Evolutionary conservation across 1,284 basidiomycete species (phyloP).

Genomic region (Leucoagaricus sp.): DNA sequence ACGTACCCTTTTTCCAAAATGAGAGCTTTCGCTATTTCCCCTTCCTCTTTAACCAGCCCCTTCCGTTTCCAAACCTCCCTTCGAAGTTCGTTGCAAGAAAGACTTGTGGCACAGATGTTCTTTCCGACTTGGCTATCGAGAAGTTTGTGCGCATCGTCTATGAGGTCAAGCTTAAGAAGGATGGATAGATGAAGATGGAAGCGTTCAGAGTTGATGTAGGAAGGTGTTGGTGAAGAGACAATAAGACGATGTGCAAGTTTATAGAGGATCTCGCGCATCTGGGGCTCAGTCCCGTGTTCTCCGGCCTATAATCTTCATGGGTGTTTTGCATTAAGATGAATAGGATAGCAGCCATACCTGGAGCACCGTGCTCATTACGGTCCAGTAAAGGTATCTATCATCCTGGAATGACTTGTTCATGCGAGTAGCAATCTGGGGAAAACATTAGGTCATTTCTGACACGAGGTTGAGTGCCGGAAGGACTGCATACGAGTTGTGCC

Average conservation of each 20-base stretch:
- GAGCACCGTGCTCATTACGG: slow-evolving; percentile 76
- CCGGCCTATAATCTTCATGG: slow-evolving; percentile 48
- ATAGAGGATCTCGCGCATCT: slow-evolving; percentile 67
- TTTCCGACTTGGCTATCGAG: slow-evolving; percentile 68
- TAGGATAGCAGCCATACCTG: slow-evolving; percentile 48
- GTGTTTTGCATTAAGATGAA: slow-evolving; percentile 3
- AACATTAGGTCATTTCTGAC: not conserved
- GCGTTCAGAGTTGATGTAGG: slow-evolving; percentile 69
- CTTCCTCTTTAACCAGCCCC: slow-evolving; percentile 60
- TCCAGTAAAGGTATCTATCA: slow-evolving; percentile 84
- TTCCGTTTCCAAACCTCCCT: slow-evolving; percentile 65
- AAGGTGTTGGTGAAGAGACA: slow-evolving; percentile 57
- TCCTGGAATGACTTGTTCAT: slow-evolving; percentile 79
- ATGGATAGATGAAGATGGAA: slow-evolving; percentile 75
- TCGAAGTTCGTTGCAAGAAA: slow-evolving; percentile 74
- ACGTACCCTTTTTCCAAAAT: slow-evolving; percentile 61
- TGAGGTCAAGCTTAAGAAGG: slow-evolving; percentile 65
- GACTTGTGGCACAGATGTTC: slow-evolving; percentile 66
- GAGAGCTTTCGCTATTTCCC: slow-evolving; percentile 52
- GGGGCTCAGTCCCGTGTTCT: slow-evolving; percentile 56
- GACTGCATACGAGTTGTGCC: slow-evolving; percentile 68
- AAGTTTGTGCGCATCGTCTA: slow-evolving; percentile 71
- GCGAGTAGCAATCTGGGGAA: slow-evolving; percentile 63
- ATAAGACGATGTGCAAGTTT: slow-evolving; percentile 73
- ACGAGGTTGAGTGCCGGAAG: not conserved